phyloP scores from a whole-genome alignment of 352 stramenopile species.

The Phytophthora sp. region DNA sequence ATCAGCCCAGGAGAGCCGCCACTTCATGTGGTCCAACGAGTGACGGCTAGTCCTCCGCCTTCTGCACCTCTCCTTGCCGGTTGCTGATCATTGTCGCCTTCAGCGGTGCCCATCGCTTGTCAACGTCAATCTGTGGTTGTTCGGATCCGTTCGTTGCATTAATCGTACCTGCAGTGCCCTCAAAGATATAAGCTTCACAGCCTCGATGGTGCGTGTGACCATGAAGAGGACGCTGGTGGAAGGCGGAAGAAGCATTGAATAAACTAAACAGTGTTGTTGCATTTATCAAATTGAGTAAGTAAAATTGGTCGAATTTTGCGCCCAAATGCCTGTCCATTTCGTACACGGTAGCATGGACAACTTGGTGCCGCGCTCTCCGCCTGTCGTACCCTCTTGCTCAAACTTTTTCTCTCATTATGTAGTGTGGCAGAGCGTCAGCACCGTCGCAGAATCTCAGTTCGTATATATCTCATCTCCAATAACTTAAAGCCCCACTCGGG shows the following conservation, averaged over 20 bases:
- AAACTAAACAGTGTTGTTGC: constrained; percentile 11
- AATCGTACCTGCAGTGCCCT: not conserved
- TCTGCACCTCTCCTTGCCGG: not conserved
- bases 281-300: constrained; percentile 28
- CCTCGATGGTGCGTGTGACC: too few relatives aligned
- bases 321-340: constrained; percentile 12
- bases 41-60: not conserved
- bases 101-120: not conserved
- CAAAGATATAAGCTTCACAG: too few relatives aligned
- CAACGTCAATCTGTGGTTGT: not conserved
- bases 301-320: constrained; percentile 4
- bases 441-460: constrained; percentile 25
- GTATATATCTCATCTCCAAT: constrained; percentile 34
- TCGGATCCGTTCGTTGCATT: constrained; percentile 1
- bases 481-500: constrained; percentile 26
- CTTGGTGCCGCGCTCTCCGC: not conserved
- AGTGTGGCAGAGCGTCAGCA: constrained; percentile 15
- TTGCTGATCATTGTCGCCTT: not conserved
- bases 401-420: constrained; percentile 26
- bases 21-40: constrained; percentile 1
- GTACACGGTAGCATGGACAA: constrained; percentile 7
- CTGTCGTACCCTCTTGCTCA: constrained; percentile 12
- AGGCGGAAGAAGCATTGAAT: not conserved
- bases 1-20: not conserved
- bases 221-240: too few relatives aligned